Evolutionary conservation across 2,329 filamentous ascomycete species (phyloP), one percentile per base, ranked within the genome.

Genomic region (Xylariaceae sp.): DNA sequence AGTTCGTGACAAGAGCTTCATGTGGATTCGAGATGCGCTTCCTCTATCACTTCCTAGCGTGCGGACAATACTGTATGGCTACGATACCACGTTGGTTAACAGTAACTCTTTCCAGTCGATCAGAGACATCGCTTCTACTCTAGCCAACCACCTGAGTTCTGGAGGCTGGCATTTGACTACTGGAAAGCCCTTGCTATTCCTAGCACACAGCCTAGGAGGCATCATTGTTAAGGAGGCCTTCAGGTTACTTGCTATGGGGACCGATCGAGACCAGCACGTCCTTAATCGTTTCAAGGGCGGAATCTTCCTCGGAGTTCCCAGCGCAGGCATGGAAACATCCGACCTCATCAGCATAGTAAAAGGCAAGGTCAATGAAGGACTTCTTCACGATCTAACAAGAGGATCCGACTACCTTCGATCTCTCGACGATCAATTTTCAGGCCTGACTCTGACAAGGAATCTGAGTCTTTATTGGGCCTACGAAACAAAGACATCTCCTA

Each of bases 11-110:
- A 53, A 49, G 29, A 47, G 31, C 29, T 56, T 47, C 34, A 58
- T 59, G 56, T 59, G 55, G 55, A 47, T 59, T 29, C 45, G 55
- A 7, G 56, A 59, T 31, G 40, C 35, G 2, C 39, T 58, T 16
- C 54, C 54, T 9, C 26, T 19, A 2, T 2, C 16, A 2, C 12
- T 58, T 1, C 49, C 48, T 3, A 19, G 34, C 2, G 35, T 43
- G 3, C 45, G 55, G 18, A 30, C 41, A 17, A 39, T 52, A n/a
- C 9, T 55, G 15, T 57, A 58, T 22, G 55, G 56, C 3, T 57
- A 58, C 19, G 50, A 54, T 31, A 55, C 49, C 4, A 44, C 34
- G 2, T 53, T 57, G 4, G n/a, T 19, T 2, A 31, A 43, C 9
- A 53, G 50, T 30, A 43, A 39, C 3, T 58, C 53, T 4, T 52